Percentiles rank a stretch among this genome's conserved stretches.
Conservation (phyloP, 305 asterid genomes). For the Fraxinus sp. region DNA sequence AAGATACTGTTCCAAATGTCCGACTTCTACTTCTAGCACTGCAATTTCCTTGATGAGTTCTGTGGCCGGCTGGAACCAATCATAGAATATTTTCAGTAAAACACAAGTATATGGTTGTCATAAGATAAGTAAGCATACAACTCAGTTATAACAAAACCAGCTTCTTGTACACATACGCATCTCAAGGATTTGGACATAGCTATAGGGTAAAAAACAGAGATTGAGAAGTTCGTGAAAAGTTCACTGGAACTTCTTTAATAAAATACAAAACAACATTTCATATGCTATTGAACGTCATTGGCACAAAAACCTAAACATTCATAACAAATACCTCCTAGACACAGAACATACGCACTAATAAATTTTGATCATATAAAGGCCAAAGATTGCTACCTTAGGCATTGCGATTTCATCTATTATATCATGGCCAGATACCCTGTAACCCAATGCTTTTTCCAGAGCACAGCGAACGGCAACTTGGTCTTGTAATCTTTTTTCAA, state of each 20-base stretch:
- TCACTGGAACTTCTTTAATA: not conserved
- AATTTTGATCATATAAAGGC: not conserved
- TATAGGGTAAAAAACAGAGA: not conserved
- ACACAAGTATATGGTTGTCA: not conserved
- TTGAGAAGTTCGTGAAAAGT: not conserved
- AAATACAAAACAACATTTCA: not conserved
- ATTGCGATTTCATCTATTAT: slow-evolving; percentile 43
- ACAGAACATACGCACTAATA: not conserved
- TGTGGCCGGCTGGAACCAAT: slow-evolving; percentile 75
- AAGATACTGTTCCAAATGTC: slow-evolving; percentile 93
- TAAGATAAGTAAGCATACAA: not conserved
- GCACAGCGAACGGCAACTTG: slow-evolving; percentile 87
- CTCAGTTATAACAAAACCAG: not conserved
- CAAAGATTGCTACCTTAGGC: slow-evolving; percentile 63
- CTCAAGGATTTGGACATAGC: not conserved
- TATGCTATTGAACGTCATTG: not conserved
- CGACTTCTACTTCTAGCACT: slow-evolving; percentile 83
- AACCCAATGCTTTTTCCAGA: slow-evolving; percentile 84
- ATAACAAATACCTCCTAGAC: not conserved
- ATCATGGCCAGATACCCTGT: slow-evolving; percentile 48
- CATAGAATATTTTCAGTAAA: slow-evolving; percentile 5
- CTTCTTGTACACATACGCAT: not conserved
- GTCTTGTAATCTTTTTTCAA: slow-evolving; percentile 75
- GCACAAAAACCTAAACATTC: not conserved
- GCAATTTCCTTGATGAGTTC: slow-evolving; percentile 93